Base-by-base conservation (phyloP, 2,329 filamentous ascomycete genomes). In the Ophiostoma ulmi region DNA sequence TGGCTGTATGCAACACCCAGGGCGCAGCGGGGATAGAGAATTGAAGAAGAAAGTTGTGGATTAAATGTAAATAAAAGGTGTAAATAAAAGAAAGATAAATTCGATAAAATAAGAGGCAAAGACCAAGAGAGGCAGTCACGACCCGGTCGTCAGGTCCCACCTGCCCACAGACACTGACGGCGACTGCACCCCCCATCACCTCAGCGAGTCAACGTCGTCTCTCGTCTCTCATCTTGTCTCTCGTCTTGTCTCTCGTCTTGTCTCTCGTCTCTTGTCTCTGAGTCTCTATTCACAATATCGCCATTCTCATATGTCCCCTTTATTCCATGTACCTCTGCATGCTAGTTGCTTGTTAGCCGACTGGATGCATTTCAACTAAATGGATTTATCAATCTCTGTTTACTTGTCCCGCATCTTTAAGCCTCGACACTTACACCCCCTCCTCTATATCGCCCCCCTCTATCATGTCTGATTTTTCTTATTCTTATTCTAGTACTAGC, bases 1-100 rank as follows among this genome's bases (percentile, higher is more conserved):
- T 77, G 75, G 70, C 74, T 73, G 75, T 76, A 78, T 80, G 79
- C 79, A 79, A 74, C 75, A 75, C 75, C 78, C 74, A 75, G 78
- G 76, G 78, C 76, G 75, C 75, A 75, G 69, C 52, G 69, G 67
- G 69, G 66, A 35, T 26, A 55, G 52, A 20, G 39, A 22, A 58
- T 48, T 64, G 44, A 67, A 31, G 8, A 70, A 63, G 44, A 69
- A 38, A 66, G 55, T 26, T 31, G 39, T 26, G 7, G 52, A 22
- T 22, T n/a, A 20, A 3, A 61, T 36, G 3, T 20, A 52, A 31
- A 35, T 38, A 44, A 52, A 66, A 52, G 14, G 22, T 10, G 6
- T 10, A 41, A 48, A 41, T 36, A 55, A 41, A 67, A 20, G 65
- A 3, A 13, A 69, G 41, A 52, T 26, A 14, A 44, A 35, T 3